Conservation (phyloP, 148 eudicot species). For the Arbutus unedo region DNA sequence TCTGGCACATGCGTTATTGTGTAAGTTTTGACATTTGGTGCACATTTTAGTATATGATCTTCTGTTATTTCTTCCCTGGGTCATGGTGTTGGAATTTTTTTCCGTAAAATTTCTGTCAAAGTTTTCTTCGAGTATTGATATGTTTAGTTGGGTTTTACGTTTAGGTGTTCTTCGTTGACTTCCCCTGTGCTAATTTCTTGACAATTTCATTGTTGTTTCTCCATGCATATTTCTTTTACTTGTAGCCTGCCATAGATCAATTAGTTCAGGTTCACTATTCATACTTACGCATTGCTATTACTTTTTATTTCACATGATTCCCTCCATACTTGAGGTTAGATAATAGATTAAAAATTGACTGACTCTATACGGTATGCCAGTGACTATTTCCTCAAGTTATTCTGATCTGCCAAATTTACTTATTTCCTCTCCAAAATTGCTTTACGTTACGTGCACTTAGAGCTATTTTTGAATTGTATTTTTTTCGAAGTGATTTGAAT, state of each 20-base stretch:
- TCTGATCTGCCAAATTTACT: neutral
- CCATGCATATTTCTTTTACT: neutral
- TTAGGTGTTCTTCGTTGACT: neutral
- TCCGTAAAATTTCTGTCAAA: neutral
- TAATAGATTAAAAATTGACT: too few species aligned
- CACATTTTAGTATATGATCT: neutral
- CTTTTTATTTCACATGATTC: neutral
- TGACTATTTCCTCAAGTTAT: neutral
- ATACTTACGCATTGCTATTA: neutral
- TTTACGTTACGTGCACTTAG: neutral
- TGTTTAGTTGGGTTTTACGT: neutral
- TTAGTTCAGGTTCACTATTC: neutral
- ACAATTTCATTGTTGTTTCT: neutral
- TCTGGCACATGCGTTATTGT: conserved; percentile 78
- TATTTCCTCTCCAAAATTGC: neutral
- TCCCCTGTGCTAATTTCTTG: neutral
- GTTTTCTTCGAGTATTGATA: neutral
- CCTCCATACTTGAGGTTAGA: neutral
- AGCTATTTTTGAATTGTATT: too few species aligned
- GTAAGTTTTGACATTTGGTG: conserved; percentile 43
- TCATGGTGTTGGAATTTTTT: neutral
- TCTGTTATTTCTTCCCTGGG: neutral
- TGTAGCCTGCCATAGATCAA: neutral
- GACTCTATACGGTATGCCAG: neutral
- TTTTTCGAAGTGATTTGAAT: neutral